Evolutionary conservation across 495 filamentous ascomycete species (phyloP).

Genomic region (Achaetomiella virescens): DNA sequence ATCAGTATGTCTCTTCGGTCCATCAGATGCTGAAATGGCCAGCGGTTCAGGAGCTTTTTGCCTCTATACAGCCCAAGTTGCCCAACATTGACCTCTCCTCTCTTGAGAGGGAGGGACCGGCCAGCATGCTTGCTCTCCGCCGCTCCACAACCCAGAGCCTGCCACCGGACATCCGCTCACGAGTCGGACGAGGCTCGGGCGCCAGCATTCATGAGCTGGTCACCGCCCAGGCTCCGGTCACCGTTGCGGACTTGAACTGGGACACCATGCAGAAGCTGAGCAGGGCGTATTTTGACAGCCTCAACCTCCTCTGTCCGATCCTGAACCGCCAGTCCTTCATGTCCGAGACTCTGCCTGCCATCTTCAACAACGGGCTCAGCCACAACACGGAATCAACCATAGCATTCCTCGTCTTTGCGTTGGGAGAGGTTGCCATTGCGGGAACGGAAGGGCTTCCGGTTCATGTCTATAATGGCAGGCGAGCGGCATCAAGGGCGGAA

Average conservation of each 20-base stretch:
- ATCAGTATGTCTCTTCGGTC: constrained; percentile 48
- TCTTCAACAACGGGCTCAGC: constrained; percentile 46
- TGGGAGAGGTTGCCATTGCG: constrained; percentile 49
- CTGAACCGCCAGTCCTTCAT: constrained; percentile 49
- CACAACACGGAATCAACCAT: constrained; percentile 44
- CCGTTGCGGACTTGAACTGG: constrained; percentile 30
- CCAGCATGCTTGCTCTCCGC: constrained; percentile 39
- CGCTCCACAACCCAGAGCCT: constrained; percentile 1
- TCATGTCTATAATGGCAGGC: constrained; percentile 36
- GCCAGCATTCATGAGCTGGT: not conserved
- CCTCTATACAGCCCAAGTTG: constrained; percentile 23
- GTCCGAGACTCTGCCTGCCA: constrained; percentile 38
- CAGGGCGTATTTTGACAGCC: constrained; percentile 49
- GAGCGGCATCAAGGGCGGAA: constrained; percentile 50
- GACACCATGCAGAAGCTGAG: constrained; percentile 46
- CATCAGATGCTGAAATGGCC: constrained; percentile 57
- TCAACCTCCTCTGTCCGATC: constrained; percentile 52
- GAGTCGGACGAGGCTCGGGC: not conserved
- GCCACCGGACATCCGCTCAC: constrained; percentile 5
- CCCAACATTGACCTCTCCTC: constrained; percentile 28
- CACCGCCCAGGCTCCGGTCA: not conserved
- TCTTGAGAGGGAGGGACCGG: constrained; percentile 41
- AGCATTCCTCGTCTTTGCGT: constrained; percentile 51
- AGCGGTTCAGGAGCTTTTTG: constrained; percentile 43
- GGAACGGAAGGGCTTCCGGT: constrained; percentile 42